Evolutionary conservation across 768 basidiomycete species (phyloP).

Genomic region (Suillus subluteus): DNA sequence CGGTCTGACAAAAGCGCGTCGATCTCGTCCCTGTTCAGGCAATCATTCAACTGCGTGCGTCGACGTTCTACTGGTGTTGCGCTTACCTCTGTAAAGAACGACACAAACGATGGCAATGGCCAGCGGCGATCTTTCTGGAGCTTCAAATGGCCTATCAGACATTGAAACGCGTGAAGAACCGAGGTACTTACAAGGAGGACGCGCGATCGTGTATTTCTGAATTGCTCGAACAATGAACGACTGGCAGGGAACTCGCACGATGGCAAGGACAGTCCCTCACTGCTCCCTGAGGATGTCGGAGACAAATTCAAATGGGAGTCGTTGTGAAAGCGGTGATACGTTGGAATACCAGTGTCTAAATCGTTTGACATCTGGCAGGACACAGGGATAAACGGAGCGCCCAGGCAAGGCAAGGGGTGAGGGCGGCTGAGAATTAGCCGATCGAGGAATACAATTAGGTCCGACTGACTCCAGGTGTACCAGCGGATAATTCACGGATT

Average conservation of each 20-base stretch:
- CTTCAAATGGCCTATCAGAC: conserved; percentile 18
- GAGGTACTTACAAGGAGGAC: conserved; percentile 51
- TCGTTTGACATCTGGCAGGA: not conserved
- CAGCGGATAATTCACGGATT: conserved; percentile 6
- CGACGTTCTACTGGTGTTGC: not conserved
- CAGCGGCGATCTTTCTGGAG: conserved; percentile 28
- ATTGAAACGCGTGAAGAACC: not conserved
- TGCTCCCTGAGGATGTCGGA: conserved; percentile 24
- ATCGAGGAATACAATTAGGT: conserved; percentile 3
- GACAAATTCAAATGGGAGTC: conserved; percentile 38
- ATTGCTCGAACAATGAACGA: conserved; percentile 39
- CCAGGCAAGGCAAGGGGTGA: not conserved
- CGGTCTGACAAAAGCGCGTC: conserved; percentile 10
- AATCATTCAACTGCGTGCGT: not conserved
- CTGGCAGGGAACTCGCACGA: conserved; percentile 14
- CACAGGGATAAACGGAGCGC: conserved; percentile 3
- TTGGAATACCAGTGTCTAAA: conserved; percentile 6
- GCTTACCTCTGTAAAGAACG: conserved; percentile 30
- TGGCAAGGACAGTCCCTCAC: conserved; percentile 11
- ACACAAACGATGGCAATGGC: conserved; percentile 28
- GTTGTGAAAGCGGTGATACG: conserved; percentile 8
- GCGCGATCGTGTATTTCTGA: conserved; percentile 54
- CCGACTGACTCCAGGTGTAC: not conserved
- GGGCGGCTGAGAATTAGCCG: conserved; percentile 3
- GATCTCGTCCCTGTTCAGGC: conserved; percentile 15